Base-by-base conservation (phyloP, 164 flowering plant genomes). In the Stephania cephalantha region DNA sequence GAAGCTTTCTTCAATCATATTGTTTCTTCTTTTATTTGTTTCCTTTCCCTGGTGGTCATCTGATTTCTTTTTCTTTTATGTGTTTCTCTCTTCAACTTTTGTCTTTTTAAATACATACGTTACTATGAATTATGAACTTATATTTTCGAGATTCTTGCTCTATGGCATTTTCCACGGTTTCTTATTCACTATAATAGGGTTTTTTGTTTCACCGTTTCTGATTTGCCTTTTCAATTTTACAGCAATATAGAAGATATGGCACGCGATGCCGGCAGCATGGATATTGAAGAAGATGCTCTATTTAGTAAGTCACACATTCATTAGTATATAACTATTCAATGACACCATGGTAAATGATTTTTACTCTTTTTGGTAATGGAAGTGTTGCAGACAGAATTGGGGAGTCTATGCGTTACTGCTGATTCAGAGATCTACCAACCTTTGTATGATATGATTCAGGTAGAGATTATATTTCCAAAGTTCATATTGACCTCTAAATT, bases 171-270 rank as follows among this genome's bases (percentile, higher is more conserved):
- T n/a, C 22, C 7, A 13, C n/a, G 65, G 1, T 58, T 58, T 58
- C 20, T 7, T 73, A 20, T 2, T 35, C 42, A 35, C 42, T 35
- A 46, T 46, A 17, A 20, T 11, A 45, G 29, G 20, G 25, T 50
- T 20, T n/a, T 31, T 44, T 73, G 7, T 17, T 58, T 68, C 4
- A 1, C 50, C 44, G 13, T 50, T 30, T 72, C 46, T 75, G 55
- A 75, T 46, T 69, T 76, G 6, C 3, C 25, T 78, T 65, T 20
- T 25, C 30, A 70, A 10, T n/a, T 73, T 77, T 75, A 45, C 90
- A 95, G 99, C 82, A 95, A 93, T 80, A 91, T 95, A 79, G 99
- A 95, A 80, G 99, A 95, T 84, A 88, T 91, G 73, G 87, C 95
- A 81, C 97, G 99, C 68, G 97, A 91, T 73, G 91, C 97, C 82